Conservation (phyloP, 164 flowering plant species). For the Sextonia rubra region DNA sequence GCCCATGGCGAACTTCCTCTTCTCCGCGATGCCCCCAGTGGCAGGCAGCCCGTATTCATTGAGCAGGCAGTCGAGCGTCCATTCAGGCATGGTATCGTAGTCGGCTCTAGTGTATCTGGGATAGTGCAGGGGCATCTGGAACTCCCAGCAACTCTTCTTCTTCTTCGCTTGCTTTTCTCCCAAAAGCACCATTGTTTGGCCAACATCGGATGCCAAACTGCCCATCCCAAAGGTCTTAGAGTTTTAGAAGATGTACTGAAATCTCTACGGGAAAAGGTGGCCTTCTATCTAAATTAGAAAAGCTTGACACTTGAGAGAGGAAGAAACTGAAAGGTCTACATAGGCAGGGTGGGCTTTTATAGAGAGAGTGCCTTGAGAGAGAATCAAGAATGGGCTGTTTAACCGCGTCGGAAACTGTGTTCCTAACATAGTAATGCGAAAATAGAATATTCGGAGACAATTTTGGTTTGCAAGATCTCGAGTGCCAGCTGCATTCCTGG, state of each 20-base stretch:
- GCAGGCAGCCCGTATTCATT: conserved; percentile 34
- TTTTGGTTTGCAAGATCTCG: too few relatives aligned
- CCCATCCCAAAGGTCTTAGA: background rate
- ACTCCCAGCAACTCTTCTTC: conserved; percentile 13
- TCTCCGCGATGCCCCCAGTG: conserved; percentile 24
- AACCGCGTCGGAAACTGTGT: background rate
- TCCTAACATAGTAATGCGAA: background rate
- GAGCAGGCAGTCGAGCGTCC: conserved; percentile 33
- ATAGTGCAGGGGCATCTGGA: conserved; percentile 47
- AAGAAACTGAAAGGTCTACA: background rate
- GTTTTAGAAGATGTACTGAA: background rate
- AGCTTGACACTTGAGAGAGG: background rate
- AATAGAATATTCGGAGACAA: too few relatives aligned
- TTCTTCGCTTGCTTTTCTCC: background rate
- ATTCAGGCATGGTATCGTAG: conserved; percentile 41
- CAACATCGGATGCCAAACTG: background rate
- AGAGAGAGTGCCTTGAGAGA: background rate
- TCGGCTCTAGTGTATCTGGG: conserved; percentile 35
- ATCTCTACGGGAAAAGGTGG: too few relatives aligned
- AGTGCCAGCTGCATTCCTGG: too few relatives aligned
- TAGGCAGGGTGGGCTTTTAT: too few relatives aligned
- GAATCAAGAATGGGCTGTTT: background rate
- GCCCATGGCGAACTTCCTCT: conserved; percentile 42
- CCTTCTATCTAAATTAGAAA: background rate
- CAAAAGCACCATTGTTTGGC: background rate